These are phyloP conservation scores for Diaporthe citri DNA, from an alignment of 2,329 filamentous ascomycete species.

Conservation along the genomic window DNA sequence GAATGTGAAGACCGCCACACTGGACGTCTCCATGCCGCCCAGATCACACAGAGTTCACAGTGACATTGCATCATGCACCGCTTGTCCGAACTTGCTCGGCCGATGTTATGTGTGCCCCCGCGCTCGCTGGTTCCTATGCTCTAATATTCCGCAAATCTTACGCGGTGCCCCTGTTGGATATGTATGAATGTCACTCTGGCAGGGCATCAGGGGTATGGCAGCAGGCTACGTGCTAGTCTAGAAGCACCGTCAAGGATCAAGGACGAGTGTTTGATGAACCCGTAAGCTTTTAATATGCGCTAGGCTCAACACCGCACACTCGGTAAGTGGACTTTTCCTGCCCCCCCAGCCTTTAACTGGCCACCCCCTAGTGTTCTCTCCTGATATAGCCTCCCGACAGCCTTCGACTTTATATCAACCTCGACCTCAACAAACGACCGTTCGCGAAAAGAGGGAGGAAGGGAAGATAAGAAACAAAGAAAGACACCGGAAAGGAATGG, in stretches of 20 bases:
- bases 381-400: conserved; percentile 18
- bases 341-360: conserved; percentile 25
- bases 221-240: conserved; percentile 15
- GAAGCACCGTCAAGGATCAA: conserved; percentile 22
- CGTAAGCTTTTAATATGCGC: conserved; percentile 27
- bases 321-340: conserved; percentile 14
- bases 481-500: conserved; percentile 4
- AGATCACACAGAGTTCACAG: conserved; percentile 14
- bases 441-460: background rate
- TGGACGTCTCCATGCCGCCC: background rate
- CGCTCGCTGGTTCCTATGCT: background rate
- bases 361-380: conserved; percentile 18
- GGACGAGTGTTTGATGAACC: conserved; percentile 29
- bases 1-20: conserved; percentile 12
- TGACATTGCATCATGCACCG: conserved; percentile 16
- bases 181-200: background rate
- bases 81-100: conserved; percentile 18
- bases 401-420: conserved; percentile 8
- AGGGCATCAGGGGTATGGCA: conserved; percentile 18
- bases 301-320: conserved; percentile 21
- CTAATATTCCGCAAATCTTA: conserved; percentile 14
- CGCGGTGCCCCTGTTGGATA: background rate
- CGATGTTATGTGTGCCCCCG: conserved; percentile 11
- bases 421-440: background rate
- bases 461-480: background rate